These are phyloP conservation scores for Calocybe gambosa DNA, from an alignment of 1,284 basidiomycete genomes.

Conservation along the genomic window DNA sequence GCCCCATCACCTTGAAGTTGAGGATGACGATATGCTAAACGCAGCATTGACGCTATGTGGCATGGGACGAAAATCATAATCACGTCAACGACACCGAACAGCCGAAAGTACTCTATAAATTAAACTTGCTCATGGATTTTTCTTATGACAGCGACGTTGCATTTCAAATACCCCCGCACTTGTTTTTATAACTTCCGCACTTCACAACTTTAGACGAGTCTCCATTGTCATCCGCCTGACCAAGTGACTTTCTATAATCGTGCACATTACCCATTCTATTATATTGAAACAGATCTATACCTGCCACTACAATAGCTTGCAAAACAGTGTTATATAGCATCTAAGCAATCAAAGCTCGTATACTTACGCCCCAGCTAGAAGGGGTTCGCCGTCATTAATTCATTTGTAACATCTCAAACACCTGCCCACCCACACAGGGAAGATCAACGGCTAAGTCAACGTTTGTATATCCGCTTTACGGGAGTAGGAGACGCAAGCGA, in stretches of 20 bases:
- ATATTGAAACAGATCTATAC: not conserved
- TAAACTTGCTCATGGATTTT: conserved; percentile 14
- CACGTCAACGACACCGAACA: not conserved
- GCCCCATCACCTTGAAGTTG: conserved; percentile 19
- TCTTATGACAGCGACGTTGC: conserved; percentile 3
- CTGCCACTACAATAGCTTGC: not conserved
- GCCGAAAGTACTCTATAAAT: conserved; percentile 10
- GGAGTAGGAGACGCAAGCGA: conserved; percentile 8
- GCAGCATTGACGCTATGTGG: conserved; percentile 59
- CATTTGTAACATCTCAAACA: too few species aligned
- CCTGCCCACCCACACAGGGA: not conserved
- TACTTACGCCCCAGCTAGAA: not conserved
- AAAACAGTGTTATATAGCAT: not conserved
- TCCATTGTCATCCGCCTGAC: not conserved
- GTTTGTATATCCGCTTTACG: conserved; percentile 10
- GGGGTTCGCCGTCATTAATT: not conserved
- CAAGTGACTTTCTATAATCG: not conserved
- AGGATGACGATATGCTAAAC: conserved; percentile 58
- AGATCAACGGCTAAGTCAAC: not conserved
- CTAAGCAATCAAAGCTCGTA: not conserved
- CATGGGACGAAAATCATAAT: conserved; percentile 34
- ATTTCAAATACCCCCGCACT: not conserved
- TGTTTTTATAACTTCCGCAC: not conserved
- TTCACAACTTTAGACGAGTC: not conserved
- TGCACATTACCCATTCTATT: not conserved